These are phyloP conservation scores for Epichloe bromicola DNA, from an alignment of 2,329 filamentous ascomycete species.

Conservation along the genomic window DNA sequence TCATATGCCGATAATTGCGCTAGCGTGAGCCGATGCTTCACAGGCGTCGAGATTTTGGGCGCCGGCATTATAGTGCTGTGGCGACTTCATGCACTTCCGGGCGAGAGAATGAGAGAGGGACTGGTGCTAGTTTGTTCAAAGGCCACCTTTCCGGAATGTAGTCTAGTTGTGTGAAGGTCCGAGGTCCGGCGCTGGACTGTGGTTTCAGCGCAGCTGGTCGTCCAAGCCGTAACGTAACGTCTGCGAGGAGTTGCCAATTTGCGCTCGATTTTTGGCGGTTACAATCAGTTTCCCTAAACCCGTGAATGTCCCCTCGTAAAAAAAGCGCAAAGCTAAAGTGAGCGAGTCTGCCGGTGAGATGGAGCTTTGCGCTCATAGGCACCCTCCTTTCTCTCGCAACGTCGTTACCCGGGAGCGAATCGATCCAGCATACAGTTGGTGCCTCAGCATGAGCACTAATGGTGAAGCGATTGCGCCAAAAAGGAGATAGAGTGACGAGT, in stretches of 20 bases:
- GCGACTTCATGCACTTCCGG: background rate
- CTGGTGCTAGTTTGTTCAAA: background rate
- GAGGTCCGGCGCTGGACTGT: background rate
- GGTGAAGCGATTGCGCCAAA: background rate
- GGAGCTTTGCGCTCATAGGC: background rate
- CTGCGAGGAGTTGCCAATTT: background rate
- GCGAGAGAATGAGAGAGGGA: background rate
- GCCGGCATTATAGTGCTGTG: constrained; percentile 21
- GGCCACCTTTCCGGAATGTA: background rate
- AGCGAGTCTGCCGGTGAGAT: background rate
- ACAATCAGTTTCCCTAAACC: background rate
- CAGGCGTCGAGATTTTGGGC: constrained; percentile 19
- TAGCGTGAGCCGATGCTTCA: constrained; percentile 65
- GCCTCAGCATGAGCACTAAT: background rate
- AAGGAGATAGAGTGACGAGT: background rate
- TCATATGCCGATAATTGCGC: constrained; percentile 86
- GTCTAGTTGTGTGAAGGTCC: background rate
- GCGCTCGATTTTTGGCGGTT: no score
- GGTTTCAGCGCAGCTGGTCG: background rate
- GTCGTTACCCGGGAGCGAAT: background rate
- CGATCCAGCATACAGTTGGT: background rate
- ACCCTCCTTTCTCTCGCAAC: background rate
- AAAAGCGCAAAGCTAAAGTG: background rate
- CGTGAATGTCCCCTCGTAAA: background rate
- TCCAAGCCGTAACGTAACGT: background rate